Evolutionary conservation across 495 filamentous ascomycete genomes (phyloP).

Genomic region (Aspergillus diversus): DNA sequence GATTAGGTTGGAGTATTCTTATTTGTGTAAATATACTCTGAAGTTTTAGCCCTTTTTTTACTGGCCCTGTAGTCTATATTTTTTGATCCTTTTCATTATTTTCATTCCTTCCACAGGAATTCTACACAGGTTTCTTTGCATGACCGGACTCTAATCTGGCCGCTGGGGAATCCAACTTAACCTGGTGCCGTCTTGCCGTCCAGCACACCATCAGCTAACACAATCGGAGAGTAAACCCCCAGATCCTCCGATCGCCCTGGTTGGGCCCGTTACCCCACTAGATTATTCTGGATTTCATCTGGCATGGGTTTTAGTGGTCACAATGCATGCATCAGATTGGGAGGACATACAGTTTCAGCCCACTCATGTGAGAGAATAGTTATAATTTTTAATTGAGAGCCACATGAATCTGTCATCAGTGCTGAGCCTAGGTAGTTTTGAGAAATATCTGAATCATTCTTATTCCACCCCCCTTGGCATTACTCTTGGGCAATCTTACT

Average conservation of each 20-base stretch:
- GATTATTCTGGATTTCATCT: conserved; percentile 25
- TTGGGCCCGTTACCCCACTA: conserved; percentile 23
- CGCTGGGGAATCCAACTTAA: not conserved
- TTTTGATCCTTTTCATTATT: not conserved
- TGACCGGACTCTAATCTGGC: no score
- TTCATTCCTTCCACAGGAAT: not conserved
- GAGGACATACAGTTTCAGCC: not conserved
- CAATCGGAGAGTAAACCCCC: conserved; percentile 17
- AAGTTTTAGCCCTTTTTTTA: not conserved
- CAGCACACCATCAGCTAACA: conserved; percentile 20
- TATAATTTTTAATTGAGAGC: not conserved
- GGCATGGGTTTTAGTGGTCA: conserved; percentile 17
- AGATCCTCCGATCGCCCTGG: conserved; percentile 22
- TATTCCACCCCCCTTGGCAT: no score
- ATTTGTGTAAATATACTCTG: not conserved
- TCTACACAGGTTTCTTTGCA: no score
- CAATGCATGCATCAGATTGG: conserved; percentile 4
- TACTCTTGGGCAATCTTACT: no score
- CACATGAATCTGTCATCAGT: not conserved
- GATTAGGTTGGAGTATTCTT: not conserved
- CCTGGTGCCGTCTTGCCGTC: conserved; percentile 19
- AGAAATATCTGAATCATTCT: no score
- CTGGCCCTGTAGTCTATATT: not conserved
- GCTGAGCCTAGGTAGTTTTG: no score
- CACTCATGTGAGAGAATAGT: conserved; percentile 16